Evolutionary conservation across 139 green algal genomes (phyloP), one percentile per base, ranked within the genome.

Genomic region (Tetraselmis striata): DNA sequence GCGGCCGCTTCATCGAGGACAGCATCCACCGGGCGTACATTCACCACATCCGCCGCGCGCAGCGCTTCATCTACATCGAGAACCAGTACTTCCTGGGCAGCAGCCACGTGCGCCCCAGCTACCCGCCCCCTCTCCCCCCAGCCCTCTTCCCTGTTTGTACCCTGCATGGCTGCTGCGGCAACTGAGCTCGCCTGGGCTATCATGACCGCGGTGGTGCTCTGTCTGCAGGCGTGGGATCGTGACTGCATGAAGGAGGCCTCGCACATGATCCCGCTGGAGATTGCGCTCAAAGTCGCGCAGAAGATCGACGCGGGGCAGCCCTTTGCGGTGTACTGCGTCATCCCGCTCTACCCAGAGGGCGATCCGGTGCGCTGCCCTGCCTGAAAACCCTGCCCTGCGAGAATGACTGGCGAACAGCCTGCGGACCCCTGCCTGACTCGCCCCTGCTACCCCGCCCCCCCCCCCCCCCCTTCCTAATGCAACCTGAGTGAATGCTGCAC

Each of bases 71-170:
- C n/a, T 92, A 94, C 86, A 88, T 94, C 27, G 90, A 94, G 82
- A 93, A 92, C 82, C 90, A 92, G 85, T 94, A 94, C 85, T 94
- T 93, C 80, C 80, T 94, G 32, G 90, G 90, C 74, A 87, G 82
- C 79, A 84, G 82, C 1, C 91, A 92, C 32, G 79, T 84, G 25
- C 93, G 90, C 89, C 31, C 80, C n/a, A 75, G 31, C n/a, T n/a
- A n/a, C n/a, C n/a, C n/a, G n/a, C n/a, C n/a, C n/a, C n/a, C n/a
- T n/a, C n/a, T n/a, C n/a, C n/a, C n/a, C n/a, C n/a, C n/a, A n/a
- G n/a, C n/a, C n/a, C n/a, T n/a, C n/a, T n/a, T n/a, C n/a, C n/a
- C n/a, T n/a, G n/a, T n/a, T n/a, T n/a, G n/a, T n/a, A n/a, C n/a
- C n/a, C n/a, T n/a, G n/a, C n/a, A n/a, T n/a, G n/a, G n/a, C n/a